Base-by-base conservation (phyloP, 176 grass and related monocot species). In the Thinopyrum elongatum region DNA sequence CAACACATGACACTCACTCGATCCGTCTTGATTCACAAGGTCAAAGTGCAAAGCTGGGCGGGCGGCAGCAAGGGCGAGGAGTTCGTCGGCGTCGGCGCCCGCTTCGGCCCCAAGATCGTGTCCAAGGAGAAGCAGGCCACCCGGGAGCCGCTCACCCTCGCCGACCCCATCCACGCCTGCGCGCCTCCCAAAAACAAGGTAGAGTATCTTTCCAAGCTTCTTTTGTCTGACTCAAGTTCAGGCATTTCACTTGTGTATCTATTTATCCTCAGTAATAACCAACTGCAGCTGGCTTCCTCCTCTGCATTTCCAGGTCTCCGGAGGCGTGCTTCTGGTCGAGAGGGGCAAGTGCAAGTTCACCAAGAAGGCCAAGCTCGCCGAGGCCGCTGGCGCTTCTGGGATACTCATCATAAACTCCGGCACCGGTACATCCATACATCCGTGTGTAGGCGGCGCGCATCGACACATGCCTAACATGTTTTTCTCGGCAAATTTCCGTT, bases 21-120 rank as follows among this genome's bases (percentile, higher is more conserved):
- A 39, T 74, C 39, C 76, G 25, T 33, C 76, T 35, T 46, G 29
- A 59, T 70, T 21, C 15, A 14, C 5, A 65, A 98, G 96, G 92
- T 98, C n/a, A 98, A 98, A 90, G 93, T 98, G 83, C 96, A 98
- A 89, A 98, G 90, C 34, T 98, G 96, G 96, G 84, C 95, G 35
- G 83, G 91, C 28, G 57, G 74, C 61, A 83, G 79, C 21, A 93
- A 98, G 81, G 88, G 76, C 21, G 84, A 65, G 8, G 93, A 98
- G 78, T 95, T 92, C 80, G 96, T 98, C 42, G 96, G 96, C 31
- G 96, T 98, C 17, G 93, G 96, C 55, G 96, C 96, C n/a, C 88
- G 96, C 10, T 98, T 98, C 60, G 96, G 96, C 57, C 88, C 90
- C 47, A 92, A 89, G 47, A 98, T 98, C 19, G 96, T 82, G 17